phyloP scores from a whole-genome alignment of 768 basidiomycete genomes.

The Wakefieldia striispora region DNA sequence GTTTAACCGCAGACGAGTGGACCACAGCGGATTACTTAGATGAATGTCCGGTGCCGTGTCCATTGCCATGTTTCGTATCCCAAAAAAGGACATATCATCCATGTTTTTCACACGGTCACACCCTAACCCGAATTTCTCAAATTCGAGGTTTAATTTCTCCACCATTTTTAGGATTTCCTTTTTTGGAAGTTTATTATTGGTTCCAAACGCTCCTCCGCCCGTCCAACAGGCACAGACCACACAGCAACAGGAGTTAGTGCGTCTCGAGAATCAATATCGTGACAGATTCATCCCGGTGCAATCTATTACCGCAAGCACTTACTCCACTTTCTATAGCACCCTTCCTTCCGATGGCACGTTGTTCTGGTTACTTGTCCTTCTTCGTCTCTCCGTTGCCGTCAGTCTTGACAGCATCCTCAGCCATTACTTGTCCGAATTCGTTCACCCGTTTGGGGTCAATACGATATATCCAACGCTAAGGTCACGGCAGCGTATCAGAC shows the following conservation, averaged over 20 bases:
- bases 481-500: conserved; percentile 8
- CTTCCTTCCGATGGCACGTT: conserved; percentile 5
- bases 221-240: neutral
- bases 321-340: conserved; percentile 5
- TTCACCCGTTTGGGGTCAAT: conserved; percentile 93
- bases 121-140: too few species aligned
- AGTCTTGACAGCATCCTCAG: conserved; percentile 40
- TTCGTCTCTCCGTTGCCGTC: conserved; percentile 48
- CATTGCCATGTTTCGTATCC: conserved; percentile 22
- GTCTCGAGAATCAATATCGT: conserved; percentile 3
- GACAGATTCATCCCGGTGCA: conserved; percentile 1
- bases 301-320: conserved; percentile 2
- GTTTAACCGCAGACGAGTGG: conserved; percentile 23
- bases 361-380: conserved; percentile 47
- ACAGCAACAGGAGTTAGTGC: conserved; percentile 12
- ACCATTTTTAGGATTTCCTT: conserved; percentile 7
- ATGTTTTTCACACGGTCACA: conserved; percentile 21
- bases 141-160: neutral
- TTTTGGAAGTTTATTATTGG: too few species aligned
- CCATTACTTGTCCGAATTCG: conserved; percentile 90
- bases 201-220: too few species aligned
- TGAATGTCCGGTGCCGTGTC: conserved; percentile 34
- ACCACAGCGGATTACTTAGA: conserved; percentile 33
- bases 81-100: conserved; percentile 21
- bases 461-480: conserved; percentile 90